Conservation (phyloP, 228 moss, liverwort and hornwort genomes). For the Sphagnum fallax region DNA sequence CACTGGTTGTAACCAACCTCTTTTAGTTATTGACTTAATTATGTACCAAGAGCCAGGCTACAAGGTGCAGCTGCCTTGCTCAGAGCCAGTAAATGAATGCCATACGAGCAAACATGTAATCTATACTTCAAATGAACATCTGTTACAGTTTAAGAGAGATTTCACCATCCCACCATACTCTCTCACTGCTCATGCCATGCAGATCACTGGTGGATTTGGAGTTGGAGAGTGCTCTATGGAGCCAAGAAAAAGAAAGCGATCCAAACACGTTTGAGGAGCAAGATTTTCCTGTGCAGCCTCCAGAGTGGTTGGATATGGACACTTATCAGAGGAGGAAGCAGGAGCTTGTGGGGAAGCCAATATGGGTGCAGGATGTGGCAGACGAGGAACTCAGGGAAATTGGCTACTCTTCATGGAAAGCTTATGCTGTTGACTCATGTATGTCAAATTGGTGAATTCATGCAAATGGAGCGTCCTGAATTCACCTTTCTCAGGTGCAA, state of each 20-base stretch:
- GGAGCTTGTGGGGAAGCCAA: slow-evolving; percentile 40
- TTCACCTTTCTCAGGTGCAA: no score
- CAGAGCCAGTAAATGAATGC: no score
- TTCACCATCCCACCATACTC: no score
- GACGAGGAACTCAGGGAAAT: slow-evolving; percentile 39
- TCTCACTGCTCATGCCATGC: not conserved
- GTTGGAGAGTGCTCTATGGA: slow-evolving; percentile 30
- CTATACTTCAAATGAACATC: no score
- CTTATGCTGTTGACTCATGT: slow-evolving; percentile 54
- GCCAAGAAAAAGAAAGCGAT: slow-evolving; percentile 28
- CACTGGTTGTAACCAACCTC: no score
- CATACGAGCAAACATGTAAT: no score
- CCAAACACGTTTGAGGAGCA: slow-evolving; percentile 51
- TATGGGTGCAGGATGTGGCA: slow-evolving; percentile 53
- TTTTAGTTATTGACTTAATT: no score
- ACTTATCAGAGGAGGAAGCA: slow-evolving; percentile 35
- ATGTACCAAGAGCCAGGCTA: no score
- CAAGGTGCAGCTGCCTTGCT: no score
- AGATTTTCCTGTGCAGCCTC: slow-evolving; percentile 43
- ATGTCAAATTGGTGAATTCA: slow-evolving; percentile 46
- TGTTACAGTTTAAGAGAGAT: no score
- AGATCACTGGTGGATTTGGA: slow-evolving; percentile 30
- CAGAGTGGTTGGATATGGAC: slow-evolving; percentile 53
- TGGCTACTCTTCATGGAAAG: slow-evolving; percentile 46
- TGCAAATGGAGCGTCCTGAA: no score